Base-by-base conservation (phyloP, 192 early-diverging fungal species). In the Coemansia sp. region DNA sequence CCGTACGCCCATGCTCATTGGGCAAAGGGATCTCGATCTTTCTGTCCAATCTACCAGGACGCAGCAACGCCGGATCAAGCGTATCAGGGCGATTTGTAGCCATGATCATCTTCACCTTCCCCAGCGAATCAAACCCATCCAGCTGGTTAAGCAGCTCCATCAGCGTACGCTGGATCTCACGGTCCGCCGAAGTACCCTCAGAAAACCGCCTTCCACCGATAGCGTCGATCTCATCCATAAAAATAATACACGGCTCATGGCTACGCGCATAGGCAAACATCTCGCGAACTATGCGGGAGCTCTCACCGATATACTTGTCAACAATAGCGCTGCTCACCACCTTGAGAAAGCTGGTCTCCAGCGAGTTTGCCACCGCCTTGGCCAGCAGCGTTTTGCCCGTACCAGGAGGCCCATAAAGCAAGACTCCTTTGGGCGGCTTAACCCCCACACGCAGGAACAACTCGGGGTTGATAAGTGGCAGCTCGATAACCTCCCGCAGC, bases 141-240 rank as follows among this genome's bases (percentile, higher is more conserved):
- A 99, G 97, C 82, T 98, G 97, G 78, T 97, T 99, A 59, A 99
- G 69, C 53, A 99, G 85, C 84, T 99, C 95, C 95, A 98, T 98
- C 58, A 99, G 82, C 24, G 96, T 99, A 49, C 97, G 88, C 79
- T 98, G 97, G 69, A 99, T 98, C 85, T 99, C 97, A 65, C 95
- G 90, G 87, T 99, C 97, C n/a, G 95, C 93, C 58, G 93, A 95
- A 18, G 96, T 99, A 71, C 96, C 95, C 71, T 99, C 97, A 18
- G 93, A 95, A 82, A 99, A 99, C 53, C 97, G 88, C 46, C 96
- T 85, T 10, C 95, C 95, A 78, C 95, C 97, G 83, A 99, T 99
- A 28, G 97, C 95, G 83, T 99, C 97, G 73, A 99, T 97, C 73
- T 99, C 97, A 79, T 99, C 97, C 95, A 99, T 99, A 68, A 99